Evolutionary conservation across 116 monocot genomes (phyloP), one percentile per base, ranked within the genome.

Genomic region (Dioscorea cayenensis): DNA sequence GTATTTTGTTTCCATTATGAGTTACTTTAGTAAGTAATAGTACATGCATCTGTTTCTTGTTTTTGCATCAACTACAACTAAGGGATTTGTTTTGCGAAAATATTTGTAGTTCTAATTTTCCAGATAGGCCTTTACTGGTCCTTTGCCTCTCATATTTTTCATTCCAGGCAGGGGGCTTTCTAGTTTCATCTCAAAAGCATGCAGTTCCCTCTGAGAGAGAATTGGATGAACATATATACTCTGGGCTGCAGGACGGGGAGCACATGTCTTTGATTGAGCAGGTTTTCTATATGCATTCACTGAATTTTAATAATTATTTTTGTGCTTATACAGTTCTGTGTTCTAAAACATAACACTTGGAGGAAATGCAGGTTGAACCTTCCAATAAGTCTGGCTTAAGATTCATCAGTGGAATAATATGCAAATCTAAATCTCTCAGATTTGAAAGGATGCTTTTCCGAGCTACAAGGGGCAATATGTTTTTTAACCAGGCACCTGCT

Each of bases 391-490:
- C 85, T 85, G 99, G 99, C 21, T 77, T 99, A 78, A 86, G 89
- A 74, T 99, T 99, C 82, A 82, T 99, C 68, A 91, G 94, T 80
- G 99, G 99, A 52, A 99, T 99, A 67, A 93, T 99, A 25, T 89
- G 89, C 49, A 91, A 90, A 75, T 84, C 83, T 6, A 99, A 94
- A 69, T 84, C 80, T 69, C 51, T 94, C 49, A 81, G 28, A 65
- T 99, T 99, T 80, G 99, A 99, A 69, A 85, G 99, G 73, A 91
- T 99, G 94, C 89, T 99, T 32, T 99, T 99, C 78, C 84, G 99
- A 88, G 87, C 99, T 66, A 99, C 99, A 63, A 86, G 99, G 64
- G 99, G 99, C 66, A 99, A 99, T 80, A 94, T 94, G 99, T 89
- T 87, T 83, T 94, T 94, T 73, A 91, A 99, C 73, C 99, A 93